Percentiles rank a stretch among this genome's conserved stretches.
phyloP scores from a whole-genome alignment of 2,329 filamentous ascomycete genomes.

The Penicillium freii region DNA sequence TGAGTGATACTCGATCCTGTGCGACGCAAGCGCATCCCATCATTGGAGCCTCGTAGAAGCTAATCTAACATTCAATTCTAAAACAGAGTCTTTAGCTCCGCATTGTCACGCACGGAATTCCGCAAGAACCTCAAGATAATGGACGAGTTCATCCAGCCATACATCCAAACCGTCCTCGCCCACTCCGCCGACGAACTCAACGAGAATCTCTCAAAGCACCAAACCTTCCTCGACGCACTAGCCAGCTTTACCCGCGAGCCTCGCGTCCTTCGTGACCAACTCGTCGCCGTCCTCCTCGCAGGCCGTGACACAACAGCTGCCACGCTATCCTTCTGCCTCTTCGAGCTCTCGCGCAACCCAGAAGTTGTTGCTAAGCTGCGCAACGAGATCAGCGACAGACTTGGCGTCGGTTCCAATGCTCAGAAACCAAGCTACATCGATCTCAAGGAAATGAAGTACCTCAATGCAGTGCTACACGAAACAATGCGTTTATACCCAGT shows the following conservation, averaged over 20 bases:
- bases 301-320: conserved; percentile 80
- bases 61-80: conserved; percentile 7
- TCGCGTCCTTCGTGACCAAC: conserved; percentile 73
- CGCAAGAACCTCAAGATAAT: conserved; percentile 64
- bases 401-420: conserved; percentile 60
- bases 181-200: conserved; percentile 70
- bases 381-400: conserved; percentile 64
- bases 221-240: conserved; percentile 84
- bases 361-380: conserved; percentile 66
- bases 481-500: conserved; percentile 73
- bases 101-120: conserved; percentile 67
- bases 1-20: conserved; percentile 31
- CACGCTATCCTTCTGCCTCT: conserved; percentile 77
- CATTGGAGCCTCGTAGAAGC: conserved; percentile 1
- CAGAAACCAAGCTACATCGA: conserved; percentile 65
- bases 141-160: conserved; percentile 72
- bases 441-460: conserved; percentile 84
- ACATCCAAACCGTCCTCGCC: conserved; percentile 70
- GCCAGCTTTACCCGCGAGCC: conserved; percentile 70
- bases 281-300: conserved; percentile 78
- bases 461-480: conserved; percentile 70
- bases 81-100: conserved; percentile 55
- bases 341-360: conserved; percentile 74
- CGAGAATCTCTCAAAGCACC: conserved; percentile 65
- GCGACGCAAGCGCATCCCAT: neutral